phyloP scores from a whole-genome alignment of 495 filamentous ascomycete genomes.

The Cladorrhinum samala region DNA sequence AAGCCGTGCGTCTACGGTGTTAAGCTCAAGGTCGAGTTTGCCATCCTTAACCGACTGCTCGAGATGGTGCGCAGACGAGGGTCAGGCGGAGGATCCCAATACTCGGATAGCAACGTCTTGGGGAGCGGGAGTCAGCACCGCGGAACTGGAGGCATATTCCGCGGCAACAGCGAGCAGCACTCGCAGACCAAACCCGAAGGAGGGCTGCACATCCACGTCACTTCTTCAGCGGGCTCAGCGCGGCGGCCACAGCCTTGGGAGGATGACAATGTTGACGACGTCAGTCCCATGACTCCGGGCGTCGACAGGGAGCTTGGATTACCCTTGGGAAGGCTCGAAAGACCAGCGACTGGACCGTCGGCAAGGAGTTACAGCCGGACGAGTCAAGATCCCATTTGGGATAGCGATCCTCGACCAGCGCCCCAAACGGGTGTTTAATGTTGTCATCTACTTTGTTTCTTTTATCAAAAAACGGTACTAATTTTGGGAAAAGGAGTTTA shows the following conservation, averaged over 20 bases:
- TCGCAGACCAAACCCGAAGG: neutral
- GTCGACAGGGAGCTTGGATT: neutral
- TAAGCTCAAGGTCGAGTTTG: slow-evolving; percentile 51
- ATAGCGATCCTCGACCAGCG: too few species aligned
- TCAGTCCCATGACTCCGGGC: neutral
- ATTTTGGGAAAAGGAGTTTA: too few species aligned
- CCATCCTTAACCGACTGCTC: slow-evolving; percentile 42
- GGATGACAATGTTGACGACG: too few species aligned
- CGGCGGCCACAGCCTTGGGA: neutral
- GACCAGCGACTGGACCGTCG: neutral
- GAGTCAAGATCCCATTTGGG: neutral
- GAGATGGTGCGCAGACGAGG: slow-evolving; percentile 12
- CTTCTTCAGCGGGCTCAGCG: neutral
- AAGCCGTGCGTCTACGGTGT: slow-evolving; percentile 48
- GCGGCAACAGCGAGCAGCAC: neutral
- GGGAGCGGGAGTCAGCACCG: too few species aligned
- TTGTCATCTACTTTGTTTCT: too few species aligned
- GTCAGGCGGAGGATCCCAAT: neutral
- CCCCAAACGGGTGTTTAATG: too few species aligned
- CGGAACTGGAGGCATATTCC: too few species aligned
- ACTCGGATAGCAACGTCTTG: neutral
- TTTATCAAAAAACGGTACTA: too few species aligned
- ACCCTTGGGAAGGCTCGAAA: neutral
- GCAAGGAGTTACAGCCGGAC: neutral
- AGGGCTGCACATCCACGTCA: neutral